phyloP scores from a whole-genome alignment of 2,329 filamentous ascomycete genomes.

The Colletotrichum sp. region DNA sequence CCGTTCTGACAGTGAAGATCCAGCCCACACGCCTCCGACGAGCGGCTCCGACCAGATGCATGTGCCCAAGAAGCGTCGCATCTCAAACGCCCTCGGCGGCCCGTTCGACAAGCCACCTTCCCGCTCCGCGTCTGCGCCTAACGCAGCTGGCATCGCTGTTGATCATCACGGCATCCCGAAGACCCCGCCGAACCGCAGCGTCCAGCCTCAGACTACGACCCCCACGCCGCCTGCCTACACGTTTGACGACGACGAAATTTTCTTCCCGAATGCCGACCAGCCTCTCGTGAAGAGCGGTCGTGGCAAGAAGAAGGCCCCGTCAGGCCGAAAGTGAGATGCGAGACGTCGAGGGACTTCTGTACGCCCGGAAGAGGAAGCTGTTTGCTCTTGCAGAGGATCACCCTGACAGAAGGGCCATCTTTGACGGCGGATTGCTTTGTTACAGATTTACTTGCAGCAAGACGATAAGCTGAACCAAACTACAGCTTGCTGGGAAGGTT shows the following conservation, averaged over 20 bases:
- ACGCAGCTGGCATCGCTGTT: not conserved
- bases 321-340: not conserved
- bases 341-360: not conserved
- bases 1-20: not conserved
- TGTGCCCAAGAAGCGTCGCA: not conserved
- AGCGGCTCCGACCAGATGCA: not conserved
- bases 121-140: not conserved
- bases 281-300: not conserved
- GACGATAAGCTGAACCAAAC: not conserved
- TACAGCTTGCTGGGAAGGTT: not conserved
- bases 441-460: not conserved
- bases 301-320: not conserved
- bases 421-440: not conserved
- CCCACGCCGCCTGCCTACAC: constrained; percentile 3
- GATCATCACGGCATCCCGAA: not conserved
- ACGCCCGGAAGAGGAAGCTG: not conserved
- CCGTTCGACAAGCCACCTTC: not conserved
- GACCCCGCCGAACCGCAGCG: not conserved
- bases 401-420: not conserved
- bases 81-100: not conserved
- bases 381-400: not conserved
- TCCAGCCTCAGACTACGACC: not conserved
- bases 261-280: not conserved
- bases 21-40: not conserved
- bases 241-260: constrained; percentile 7